Evolutionary conservation across 176 grass and related monocot genomes (phyloP), one percentile per base, ranked within the genome.

Genomic region (Phoenix dactylifera): DNA sequence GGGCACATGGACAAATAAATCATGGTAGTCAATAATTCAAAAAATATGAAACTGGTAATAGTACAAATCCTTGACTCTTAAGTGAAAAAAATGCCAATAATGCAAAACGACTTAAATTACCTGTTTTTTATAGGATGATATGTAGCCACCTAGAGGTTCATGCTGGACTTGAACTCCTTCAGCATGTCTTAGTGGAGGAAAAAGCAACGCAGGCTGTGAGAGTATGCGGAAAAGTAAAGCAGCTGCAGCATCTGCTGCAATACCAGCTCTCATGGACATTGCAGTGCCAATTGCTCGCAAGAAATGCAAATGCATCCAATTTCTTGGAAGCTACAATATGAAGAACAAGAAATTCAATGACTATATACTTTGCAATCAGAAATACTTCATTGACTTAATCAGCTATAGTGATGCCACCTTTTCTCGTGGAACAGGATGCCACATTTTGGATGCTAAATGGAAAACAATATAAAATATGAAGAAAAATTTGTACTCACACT

Each of bases 231-330:
- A 98, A 83, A 98, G 93, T 63, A 98, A 77, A 65, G 87, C 93
- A 63, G 93, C 93, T 51, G 93, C 70, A 30, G 88, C 80, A 86
- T 98, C 93, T 63, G 93, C 87, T 61, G 93, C 93, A 24, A 98
- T 92, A 51, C 93, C 81, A 58, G 81, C 84, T 78, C 88, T 82
- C 93, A 98, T 98, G 57, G 93, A 98, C 93, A 98, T 98, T 55
- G 93, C 93, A 30, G 76, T 98, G 71, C 93, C 93, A 55, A 98
- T 88, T 0, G 93, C 88, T 32, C 93, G 93, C 66, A 98, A 68
- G 68, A 98, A 98, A 77, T 98, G 93, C 52, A 98, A 81, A 76
- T 98, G 93, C 82, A 98, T 72, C 93, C 93, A 98, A 69, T 86
- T 98, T 77, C 86, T 92, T 14, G 93, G 93, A 74, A 98, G 79